Conservation (phyloP, 75 land plant genomes). For the Cunninghamia lanceolata region DNA sequence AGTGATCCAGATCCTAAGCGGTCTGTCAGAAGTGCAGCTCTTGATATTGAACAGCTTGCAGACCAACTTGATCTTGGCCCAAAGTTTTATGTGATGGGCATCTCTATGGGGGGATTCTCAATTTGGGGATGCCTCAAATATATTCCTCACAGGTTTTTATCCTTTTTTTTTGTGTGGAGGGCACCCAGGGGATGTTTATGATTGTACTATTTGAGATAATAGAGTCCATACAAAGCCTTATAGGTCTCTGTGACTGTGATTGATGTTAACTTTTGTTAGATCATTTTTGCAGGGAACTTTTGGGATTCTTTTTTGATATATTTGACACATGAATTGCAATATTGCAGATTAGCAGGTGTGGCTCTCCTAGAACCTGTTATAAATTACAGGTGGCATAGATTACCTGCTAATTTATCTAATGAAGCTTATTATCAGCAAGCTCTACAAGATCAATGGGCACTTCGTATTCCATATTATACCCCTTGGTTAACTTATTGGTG, state of each 20-base stretch:
- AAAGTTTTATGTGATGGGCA: conserved; percentile 66
- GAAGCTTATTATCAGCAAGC: conserved; percentile 26
- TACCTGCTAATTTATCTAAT: conserved; percentile 26
- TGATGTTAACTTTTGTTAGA: background rate
- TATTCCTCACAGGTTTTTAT: conserved; percentile 73
- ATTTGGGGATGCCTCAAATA: conserved; percentile 81
- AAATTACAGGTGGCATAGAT: conserved; percentile 57
- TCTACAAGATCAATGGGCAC: conserved; percentile 27
- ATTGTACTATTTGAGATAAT: background rate
- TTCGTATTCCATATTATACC: conserved; percentile 25
- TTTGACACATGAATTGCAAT: background rate
- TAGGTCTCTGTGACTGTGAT: background rate
- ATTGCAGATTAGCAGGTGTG: conserved; percentile 53
- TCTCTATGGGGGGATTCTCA: conserved; percentile 67
- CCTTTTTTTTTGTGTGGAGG: background rate
- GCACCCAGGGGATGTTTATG: background rate
- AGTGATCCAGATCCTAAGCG: conserved; percentile 81
- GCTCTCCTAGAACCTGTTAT: conserved; percentile 43
- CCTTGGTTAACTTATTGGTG: conserved; percentile 55
- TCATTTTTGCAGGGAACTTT: background rate
- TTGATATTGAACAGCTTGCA: conserved; percentile 81
- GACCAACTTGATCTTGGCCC: conserved; percentile 64
- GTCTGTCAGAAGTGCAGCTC: conserved; percentile 53
- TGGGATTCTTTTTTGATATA: background rate
- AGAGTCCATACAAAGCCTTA: background rate